These are phyloP conservation scores for Salvia splendens DNA, from an alignment of 257 asterid species.

Conservation along the genomic window DNA sequence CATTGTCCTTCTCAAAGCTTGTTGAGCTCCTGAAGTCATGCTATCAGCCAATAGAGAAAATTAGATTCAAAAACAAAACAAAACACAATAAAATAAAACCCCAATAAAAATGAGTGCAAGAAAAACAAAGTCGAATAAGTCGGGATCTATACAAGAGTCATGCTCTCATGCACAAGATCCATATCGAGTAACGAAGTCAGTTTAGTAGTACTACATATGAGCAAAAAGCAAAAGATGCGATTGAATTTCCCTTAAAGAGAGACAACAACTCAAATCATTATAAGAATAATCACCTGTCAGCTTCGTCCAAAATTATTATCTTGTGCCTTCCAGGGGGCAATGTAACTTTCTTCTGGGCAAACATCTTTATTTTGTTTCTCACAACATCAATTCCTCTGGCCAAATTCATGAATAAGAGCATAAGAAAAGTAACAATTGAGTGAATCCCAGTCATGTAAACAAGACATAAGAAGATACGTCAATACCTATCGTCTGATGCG, in stretches of 20 bases:
- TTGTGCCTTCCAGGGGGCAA: slow-evolving; percentile 93
- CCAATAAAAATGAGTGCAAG: not conserved
- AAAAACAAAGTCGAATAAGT: slow-evolving; percentile 17
- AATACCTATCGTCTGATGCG: slow-evolving; percentile 94
- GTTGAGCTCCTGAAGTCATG: slow-evolving; percentile 99
- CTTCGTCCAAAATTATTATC: slow-evolving; percentile 85
- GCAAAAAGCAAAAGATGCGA: not conserved
- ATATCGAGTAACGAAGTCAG: not conserved
- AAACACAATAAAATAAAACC: not conserved
- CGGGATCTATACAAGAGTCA: slow-evolving; percentile 2
- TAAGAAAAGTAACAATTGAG: slow-evolving; percentile 13
- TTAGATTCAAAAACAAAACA: slow-evolving; percentile 2
- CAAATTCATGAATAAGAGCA: slow-evolving; percentile 19
- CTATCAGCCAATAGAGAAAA: slow-evolving; percentile 48
- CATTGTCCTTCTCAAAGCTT: slow-evolving; percentile 98
- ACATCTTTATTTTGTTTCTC: slow-evolving; percentile 97
- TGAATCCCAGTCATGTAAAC: not conserved
- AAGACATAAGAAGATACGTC: not conserved
- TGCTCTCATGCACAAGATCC: slow-evolving; percentile 7
- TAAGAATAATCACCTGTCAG: slow-evolving; percentile 76
- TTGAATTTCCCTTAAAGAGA: slow-evolving; percentile 8
- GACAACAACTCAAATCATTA: slow-evolving; percentile 11
- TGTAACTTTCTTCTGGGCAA: slow-evolving; percentile 94
- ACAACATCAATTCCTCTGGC: slow-evolving; percentile 94
- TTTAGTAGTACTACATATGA: not conserved